phyloP scores from a whole-genome alignment of 164 flowering plant genomes.

The Berberis thunbergii region DNA sequence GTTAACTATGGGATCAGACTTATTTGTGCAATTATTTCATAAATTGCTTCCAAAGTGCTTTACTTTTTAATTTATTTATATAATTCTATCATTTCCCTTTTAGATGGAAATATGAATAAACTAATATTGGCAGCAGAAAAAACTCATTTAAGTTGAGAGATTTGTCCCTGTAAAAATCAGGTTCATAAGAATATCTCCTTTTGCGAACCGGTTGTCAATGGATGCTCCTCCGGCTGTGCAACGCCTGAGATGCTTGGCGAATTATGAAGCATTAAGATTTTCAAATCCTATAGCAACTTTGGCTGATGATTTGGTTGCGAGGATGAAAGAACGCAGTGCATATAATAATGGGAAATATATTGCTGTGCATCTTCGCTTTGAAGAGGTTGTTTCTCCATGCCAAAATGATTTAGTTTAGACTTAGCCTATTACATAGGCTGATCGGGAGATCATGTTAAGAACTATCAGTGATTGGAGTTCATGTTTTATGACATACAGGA shows the following conservation, averaged over 20 bases:
- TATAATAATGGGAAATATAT: slow-evolving; percentile 67
- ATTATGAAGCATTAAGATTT: slow-evolving; percentile 81
- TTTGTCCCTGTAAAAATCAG: slow-evolving; percentile 22
- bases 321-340: slow-evolving; percentile 76
- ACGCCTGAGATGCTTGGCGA: slow-evolving; percentile 89
- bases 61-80: neutral
- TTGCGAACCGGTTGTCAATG: slow-evolving; percentile 86
- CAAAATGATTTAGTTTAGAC: neutral
- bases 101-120: neutral
- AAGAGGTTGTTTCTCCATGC: slow-evolving; percentile 51
- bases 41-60: neutral
- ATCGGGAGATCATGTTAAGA: neutral
- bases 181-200: slow-evolving; percentile 91
- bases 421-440: neutral
- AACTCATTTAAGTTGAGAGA: neutral
- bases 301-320: slow-evolving; percentile 59
- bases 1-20: no score
- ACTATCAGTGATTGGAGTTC: neutral
- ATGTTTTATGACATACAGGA: slow-evolving; percentile 38
- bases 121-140: neutral
- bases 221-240: slow-evolving; percentile 90
- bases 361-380: slow-evolving; percentile 96
- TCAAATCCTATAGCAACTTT: slow-evolving; percentile 53
- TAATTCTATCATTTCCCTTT: neutral
- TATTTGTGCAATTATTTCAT: no score